phyloP scores from a whole-genome alignment of 2,329 filamentous ascomycete species.

The Xylariaceae sp. region DNA sequence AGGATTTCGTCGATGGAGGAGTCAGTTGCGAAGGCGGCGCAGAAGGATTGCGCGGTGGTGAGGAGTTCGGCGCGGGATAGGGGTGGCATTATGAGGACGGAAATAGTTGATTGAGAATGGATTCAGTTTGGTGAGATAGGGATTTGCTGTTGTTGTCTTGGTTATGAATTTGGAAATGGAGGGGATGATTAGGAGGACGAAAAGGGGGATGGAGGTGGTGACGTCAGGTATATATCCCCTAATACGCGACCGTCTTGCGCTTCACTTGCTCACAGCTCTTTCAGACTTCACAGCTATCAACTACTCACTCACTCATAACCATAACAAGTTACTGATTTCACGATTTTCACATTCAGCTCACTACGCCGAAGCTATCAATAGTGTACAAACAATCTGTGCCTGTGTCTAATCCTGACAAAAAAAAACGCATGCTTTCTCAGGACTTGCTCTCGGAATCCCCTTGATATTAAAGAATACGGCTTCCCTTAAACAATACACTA shows the following conservation, averaged over 20 bases:
- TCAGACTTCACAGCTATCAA: background rate
- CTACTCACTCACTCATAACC: background rate
- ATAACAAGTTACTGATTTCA: background rate
- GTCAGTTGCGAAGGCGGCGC: slow-evolving; percentile 30
- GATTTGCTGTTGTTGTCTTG: no score
- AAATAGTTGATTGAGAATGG: no score
- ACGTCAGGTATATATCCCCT: no score
- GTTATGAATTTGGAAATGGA: no score
- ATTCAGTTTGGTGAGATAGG: no score
- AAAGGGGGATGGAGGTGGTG: no score
- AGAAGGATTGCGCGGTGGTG: slow-evolving; percentile 31
- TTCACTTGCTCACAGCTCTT: no score
- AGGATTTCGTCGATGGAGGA: slow-evolving; percentile 26
- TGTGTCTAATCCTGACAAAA: background rate
- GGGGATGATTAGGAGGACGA: no score
- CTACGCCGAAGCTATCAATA: slow-evolving; percentile 9
- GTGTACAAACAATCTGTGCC: slow-evolving; percentile 16
- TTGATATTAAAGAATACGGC: background rate
- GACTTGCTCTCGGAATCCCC: background rate
- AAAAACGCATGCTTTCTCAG: background rate
- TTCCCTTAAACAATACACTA: slow-evolving; percentile 3
- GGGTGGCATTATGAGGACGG: slow-evolving; percentile 11
- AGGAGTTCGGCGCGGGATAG: slow-evolving; percentile 29
- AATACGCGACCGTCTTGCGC: no score
- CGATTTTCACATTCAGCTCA: slow-evolving; percentile 6